Base-by-base conservation (phyloP, 345 rosid genomes). In the Citrus medica region DNA sequence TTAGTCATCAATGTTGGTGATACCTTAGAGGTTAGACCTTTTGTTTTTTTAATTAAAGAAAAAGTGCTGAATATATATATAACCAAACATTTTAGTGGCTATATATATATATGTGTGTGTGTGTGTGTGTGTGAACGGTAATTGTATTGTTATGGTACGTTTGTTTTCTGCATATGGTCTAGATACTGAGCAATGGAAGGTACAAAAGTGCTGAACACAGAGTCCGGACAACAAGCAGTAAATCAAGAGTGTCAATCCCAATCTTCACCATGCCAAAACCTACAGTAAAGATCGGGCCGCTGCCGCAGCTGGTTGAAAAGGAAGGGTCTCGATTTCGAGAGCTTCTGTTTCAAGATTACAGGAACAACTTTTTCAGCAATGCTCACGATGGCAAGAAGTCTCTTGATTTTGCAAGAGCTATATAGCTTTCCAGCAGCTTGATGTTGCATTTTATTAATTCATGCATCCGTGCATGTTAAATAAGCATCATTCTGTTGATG, bases 161-260 rank as follows among this genome's bases (percentile, higher is more conserved):
- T 70, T 16, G 21, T 55, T 32, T 22, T 3, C 13, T 12, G 51
- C 56, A 4, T 8, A 32, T 12, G 76, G 7, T 61, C 64, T 42
- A 90, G 94, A 85, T 90, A 76, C 37, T 87, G 24, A 90, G 92
- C 84, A 89, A 89, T 78, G 92, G 91, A 35, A 86, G 76, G 67
- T 90, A 89, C 78, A 86, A 77, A 81, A 90, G 94, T 73, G 90
- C 91, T 3, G 91, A 89, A 33, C 94, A 87, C 55, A 81, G 90
- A 77, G 91, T 89, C 19, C 75, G 87, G 8, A 82, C 94, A 17
- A 82, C 91, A 65, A 85, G 82, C 75, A 73, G 74, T 2, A 42
- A 82, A 22, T 79, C 92, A 17, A 81, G 94, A 82, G 90, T 90
- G 61, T 89, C 94, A 2, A 72, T 90, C 61, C 94, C 94, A 4